Evolutionary conservation across 257 asterid species (phyloP).

Genomic region (Solanum pimpinellifolium): DNA sequence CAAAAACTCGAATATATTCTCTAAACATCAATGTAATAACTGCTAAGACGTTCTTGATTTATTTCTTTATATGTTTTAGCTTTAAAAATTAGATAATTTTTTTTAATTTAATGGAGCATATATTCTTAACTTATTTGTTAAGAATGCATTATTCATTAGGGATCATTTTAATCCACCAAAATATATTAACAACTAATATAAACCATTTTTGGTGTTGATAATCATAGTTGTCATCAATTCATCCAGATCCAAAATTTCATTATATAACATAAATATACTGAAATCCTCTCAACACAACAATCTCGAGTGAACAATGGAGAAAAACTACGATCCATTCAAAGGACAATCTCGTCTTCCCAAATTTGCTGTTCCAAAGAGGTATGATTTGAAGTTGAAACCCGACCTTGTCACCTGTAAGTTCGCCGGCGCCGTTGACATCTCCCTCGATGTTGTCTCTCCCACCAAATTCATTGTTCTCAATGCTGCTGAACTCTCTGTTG

Average conservation of each 20-base stretch:
- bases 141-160: too few species aligned
- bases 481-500: slow-evolving; percentile 68
- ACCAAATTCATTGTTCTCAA: slow-evolving; percentile 79
- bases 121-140: too few species aligned
- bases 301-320: slow-evolving; percentile 28
- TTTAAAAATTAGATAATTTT: too few species aligned
- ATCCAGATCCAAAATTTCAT: neutral
- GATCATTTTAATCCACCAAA: too few species aligned
- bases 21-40: too few species aligned
- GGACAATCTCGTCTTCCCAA: slow-evolving; percentile 83
- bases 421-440: slow-evolving; percentile 59
- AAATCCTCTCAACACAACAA: neutral
- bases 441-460: slow-evolving; percentile 52
- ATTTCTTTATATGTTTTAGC: too few species aligned
- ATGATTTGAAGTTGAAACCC: slow-evolving; percentile 75
- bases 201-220: neutral
- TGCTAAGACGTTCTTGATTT: too few species aligned
- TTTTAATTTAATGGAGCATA: too few species aligned
- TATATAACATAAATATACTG: neutral
- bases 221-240: neutral
- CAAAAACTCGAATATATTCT: too few species aligned
- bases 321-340: slow-evolving; percentile 50
- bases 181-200: too few species aligned
- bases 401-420: slow-evolving; percentile 76
- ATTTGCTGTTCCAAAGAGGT: slow-evolving; percentile 70